Conservation (phyloP, 345 rosid genomes). For the Sonneratia caseolaris region DNA sequence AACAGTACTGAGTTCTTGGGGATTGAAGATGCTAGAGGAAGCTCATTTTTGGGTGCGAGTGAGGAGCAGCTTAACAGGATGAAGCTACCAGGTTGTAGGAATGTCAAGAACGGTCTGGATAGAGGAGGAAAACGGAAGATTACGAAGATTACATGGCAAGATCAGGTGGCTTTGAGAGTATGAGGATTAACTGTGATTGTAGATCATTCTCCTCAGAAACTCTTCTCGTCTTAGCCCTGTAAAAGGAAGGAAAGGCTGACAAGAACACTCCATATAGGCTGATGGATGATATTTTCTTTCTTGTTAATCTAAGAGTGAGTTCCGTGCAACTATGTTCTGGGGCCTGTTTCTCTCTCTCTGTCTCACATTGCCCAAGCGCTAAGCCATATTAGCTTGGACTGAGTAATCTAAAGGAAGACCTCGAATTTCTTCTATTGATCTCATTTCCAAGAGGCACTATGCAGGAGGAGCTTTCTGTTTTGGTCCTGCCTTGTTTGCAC, state of each 20-base stretch:
- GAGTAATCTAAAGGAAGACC: not conserved
- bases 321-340: not conserved
- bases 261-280: not conserved
- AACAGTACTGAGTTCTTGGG: constrained; percentile 23
- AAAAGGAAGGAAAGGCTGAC: constrained; percentile 2
- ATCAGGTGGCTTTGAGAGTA: constrained; percentile 78
- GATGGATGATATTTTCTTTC: not conserved
- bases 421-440: too few species aligned
- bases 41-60: constrained; percentile 24
- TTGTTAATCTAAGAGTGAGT: not conserved
- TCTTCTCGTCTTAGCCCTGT: not conserved
- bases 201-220: not conserved
- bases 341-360: not conserved
- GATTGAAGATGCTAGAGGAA: constrained; percentile 30
- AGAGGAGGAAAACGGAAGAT: constrained; percentile 79
- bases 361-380: not conserved
- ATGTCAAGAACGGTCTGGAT: constrained; percentile 36
- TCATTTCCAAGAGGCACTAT: too few species aligned
- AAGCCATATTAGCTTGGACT: not conserved
- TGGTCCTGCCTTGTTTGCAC: too few species aligned
- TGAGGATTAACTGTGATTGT: constrained; percentile 14
- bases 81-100: constrained; percentile 54
- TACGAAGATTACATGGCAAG: constrained; percentile 92
- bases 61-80: constrained; percentile 41
- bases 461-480: too few species aligned